These are phyloP conservation scores for Gorgonomyces haynaldii DNA, from an alignment of 192 early-diverging fungal species.

Conservation along the genomic window DNA sequence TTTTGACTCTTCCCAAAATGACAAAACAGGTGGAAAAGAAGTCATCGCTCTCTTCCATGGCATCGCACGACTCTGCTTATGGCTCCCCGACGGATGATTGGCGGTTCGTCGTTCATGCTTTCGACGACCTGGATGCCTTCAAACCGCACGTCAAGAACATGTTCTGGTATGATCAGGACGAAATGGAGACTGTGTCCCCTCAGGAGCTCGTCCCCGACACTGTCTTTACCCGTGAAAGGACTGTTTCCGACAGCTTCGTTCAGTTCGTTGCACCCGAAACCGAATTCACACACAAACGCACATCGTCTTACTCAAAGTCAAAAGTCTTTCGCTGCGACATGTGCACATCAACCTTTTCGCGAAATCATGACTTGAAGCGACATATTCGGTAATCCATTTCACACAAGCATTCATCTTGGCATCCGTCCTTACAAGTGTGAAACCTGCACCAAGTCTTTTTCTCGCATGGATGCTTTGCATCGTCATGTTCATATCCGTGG, in stretches of 20 bases:
- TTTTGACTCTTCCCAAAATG: no score
- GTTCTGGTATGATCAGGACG: neutral
- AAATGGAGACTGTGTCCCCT: neutral
- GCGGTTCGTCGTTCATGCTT: no score
- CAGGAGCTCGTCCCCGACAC: neutral
- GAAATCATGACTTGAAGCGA: constrained; percentile 84
- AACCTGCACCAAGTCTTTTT: constrained; percentile 20
- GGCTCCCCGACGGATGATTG: no score
- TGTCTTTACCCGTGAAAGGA: neutral
- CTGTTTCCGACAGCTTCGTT: neutral
- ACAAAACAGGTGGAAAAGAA: no score
- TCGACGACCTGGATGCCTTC: no score
- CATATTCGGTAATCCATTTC: neutral
- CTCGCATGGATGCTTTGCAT: constrained; percentile 21
- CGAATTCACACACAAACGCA: neutral
- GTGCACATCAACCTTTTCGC: constrained; percentile 68
- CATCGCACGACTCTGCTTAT: no score
- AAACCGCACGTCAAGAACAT: neutral
- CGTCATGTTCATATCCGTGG: constrained; percentile 17
- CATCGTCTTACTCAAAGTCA: neutral
- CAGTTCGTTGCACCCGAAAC: neutral
- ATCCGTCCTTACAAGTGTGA: constrained; percentile 28
- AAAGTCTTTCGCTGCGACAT: constrained; percentile 51
- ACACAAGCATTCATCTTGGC: constrained; percentile 34
- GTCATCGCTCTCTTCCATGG: no score